Evolutionary conservation across 2,329 filamentous ascomycete species (phyloP).

Genomic region (Aspergillus sp.): DNA sequence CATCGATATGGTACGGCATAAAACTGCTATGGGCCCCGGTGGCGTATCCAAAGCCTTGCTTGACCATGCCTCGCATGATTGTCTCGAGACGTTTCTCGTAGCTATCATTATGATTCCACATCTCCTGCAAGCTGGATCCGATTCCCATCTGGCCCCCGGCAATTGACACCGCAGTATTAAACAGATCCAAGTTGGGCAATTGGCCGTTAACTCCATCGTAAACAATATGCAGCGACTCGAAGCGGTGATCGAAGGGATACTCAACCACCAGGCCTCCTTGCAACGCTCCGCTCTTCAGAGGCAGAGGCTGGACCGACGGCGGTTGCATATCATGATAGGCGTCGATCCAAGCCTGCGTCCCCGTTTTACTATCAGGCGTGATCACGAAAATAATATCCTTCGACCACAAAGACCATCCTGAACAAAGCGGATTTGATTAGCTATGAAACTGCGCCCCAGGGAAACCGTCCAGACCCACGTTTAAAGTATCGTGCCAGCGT

Average conservation of each 20-base stretch:
- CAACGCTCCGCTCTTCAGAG: conserved; percentile 87
- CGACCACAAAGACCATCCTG: conserved; percentile 94
- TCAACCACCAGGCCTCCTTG: conserved; percentile 94
- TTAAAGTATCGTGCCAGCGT: conserved; percentile 94
- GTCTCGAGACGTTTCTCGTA: conserved; percentile 82
- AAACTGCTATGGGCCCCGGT: conserved; percentile 93
- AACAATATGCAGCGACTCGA: conserved; percentile 83
- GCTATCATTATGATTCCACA: conserved; percentile 72
- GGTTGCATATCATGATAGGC: conserved; percentile 92
- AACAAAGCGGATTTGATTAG: conserved; percentile 13
- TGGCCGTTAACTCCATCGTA: conserved; percentile 97
- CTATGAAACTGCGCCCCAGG: not conserved
- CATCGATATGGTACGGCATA: conserved; percentile 96
- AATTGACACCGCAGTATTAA: conserved; percentile 90
- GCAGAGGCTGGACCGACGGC: conserved; percentile 68
- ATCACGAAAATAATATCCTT: conserved; percentile 96
- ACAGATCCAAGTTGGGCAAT: conserved; percentile 88
- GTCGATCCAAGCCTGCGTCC: conserved; percentile 95
- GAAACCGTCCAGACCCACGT: conserved; percentile 46
- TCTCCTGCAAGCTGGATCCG: conserved; percentile 76
- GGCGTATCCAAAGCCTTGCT: conserved; percentile 83
- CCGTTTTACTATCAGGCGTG: conserved; percentile 82
- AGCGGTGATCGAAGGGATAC: conserved; percentile 80
- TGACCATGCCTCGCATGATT: conserved; percentile 89
- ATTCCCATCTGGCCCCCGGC: conserved; percentile 92